phyloP scores from a whole-genome alignment of 2,329 filamentous ascomycete genomes.

The Fusarium austroafricanum region DNA sequence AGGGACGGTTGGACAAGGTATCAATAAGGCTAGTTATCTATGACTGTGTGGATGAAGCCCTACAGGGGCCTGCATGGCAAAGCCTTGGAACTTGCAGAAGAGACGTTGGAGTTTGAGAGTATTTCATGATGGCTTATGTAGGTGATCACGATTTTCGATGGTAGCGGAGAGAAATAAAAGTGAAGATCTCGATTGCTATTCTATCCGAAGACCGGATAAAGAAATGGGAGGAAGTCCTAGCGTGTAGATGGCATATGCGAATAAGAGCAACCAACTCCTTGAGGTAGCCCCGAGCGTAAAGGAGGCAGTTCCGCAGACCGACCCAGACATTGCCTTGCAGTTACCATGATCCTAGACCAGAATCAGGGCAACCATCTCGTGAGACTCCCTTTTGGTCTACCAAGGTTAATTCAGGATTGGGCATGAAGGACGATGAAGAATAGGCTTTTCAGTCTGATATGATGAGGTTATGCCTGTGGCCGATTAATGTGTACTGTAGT shows the following conservation, averaged over 20 bases:
- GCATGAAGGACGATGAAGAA: neutral
- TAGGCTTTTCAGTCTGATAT: neutral
- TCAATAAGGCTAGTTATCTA: neutral
- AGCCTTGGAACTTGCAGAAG: constrained; percentile 16
- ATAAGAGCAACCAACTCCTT: neutral
- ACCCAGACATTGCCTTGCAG: neutral
- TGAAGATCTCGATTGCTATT: constrained; percentile 13
- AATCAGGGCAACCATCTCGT: neutral
- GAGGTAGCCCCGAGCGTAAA: neutral
- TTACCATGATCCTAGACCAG: neutral
- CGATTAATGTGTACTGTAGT: neutral
- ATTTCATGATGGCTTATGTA: neutral
- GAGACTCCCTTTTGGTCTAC: neutral
- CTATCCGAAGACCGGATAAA: too few relatives aligned
- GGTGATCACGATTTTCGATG: neutral
- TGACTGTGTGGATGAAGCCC: constrained; percentile 13
- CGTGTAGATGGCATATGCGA: neutral
- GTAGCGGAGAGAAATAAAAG: neutral
- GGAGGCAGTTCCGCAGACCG: neutral
- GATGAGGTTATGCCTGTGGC: neutral
- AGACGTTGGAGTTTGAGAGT: neutral
- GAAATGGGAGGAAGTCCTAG: too few relatives aligned
- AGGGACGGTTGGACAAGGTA: neutral
- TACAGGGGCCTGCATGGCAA: constrained; percentile 12
- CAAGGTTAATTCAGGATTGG: neutral